Evolutionary conservation across 2,329 filamentous ascomycete genomes (phyloP).

Genomic region (Zymoseptoria pseudotritici): DNA sequence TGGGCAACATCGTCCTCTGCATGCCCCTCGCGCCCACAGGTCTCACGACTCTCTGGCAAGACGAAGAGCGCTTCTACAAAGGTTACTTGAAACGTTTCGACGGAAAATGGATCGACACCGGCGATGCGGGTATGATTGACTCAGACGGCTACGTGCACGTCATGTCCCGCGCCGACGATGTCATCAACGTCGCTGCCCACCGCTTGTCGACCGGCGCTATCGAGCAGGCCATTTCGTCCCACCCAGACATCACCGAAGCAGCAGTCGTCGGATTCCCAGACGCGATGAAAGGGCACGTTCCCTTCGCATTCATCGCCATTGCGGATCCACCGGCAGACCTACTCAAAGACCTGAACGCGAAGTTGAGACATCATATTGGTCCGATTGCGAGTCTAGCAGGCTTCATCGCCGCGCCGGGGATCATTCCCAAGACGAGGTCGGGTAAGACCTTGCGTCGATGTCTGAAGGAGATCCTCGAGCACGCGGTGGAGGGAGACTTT

Average conservation of each 20-base stretch:
- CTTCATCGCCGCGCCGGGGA: slow-evolving; percentile 73
- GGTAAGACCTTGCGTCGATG: slow-evolving; percentile 84
- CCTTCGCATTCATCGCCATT: slow-evolving; percentile 79
- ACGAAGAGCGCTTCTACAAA: slow-evolving; percentile 77
- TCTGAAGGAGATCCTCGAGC: slow-evolving; percentile 74
- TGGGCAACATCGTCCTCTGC: slow-evolving; percentile 87
- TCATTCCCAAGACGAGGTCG: slow-evolving; percentile 88
- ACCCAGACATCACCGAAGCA: slow-evolving; percentile 71
- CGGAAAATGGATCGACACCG: slow-evolving; percentile 82
- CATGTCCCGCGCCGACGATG: slow-evolving; percentile 1
- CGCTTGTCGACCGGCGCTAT: slow-evolving; percentile 81
- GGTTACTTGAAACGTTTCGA: slow-evolving; percentile 77
- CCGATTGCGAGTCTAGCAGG: slow-evolving; percentile 80
- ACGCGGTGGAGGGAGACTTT: slow-evolving; percentile 66
- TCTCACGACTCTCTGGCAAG: slow-evolving; percentile 78
- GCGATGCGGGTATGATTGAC: slow-evolving; percentile 83
- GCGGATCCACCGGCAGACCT: slow-evolving; percentile 45
- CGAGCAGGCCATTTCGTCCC: slow-evolving; percentile 81
- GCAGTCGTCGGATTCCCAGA: slow-evolving; percentile 84
- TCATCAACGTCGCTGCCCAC: slow-evolving; percentile 40
- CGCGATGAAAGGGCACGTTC: slow-evolving; percentile 77
- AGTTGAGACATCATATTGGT: slow-evolving; percentile 74
- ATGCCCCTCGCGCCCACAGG: slow-evolving; percentile 78
- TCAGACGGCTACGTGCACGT: slow-evolving; percentile 49
- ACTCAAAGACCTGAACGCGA: slow-evolving; percentile 59